Conservation (phyloP, 1,139 yeast genomes). For the Wickerhamomyces sp. region DNA sequence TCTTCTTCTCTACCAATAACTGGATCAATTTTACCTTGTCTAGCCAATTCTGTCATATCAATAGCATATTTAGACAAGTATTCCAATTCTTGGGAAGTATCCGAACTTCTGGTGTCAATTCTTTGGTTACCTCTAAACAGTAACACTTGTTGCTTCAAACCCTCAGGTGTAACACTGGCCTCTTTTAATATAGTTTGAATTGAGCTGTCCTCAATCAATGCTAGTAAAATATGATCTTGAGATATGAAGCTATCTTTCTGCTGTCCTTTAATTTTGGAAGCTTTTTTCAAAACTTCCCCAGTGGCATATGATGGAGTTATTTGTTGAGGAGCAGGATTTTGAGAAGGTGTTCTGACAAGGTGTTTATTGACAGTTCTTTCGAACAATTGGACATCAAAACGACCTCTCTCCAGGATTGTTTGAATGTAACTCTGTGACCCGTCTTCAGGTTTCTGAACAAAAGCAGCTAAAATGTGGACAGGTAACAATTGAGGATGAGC, state of each 20-base stretch:
- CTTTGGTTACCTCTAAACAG: conserved; percentile 86
- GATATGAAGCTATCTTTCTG: conserved; percentile 92
- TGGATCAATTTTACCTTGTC: conserved; percentile 94
- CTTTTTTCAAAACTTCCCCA: conserved; percentile 65
- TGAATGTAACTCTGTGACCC: conserved; percentile 62
- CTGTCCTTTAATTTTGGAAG: conserved; percentile 70
- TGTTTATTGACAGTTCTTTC: conserved; percentile 78
- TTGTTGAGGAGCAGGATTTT: conserved; percentile 80
- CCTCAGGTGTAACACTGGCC: conserved; percentile 60
- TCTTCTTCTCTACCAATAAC: conserved; percentile 99
- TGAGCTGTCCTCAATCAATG: conserved; percentile 73
- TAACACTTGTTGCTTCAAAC: conserved; percentile 75
- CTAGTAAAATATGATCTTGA: conserved; percentile 88
- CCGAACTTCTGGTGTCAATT: conserved; percentile 93
- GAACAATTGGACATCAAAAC: conserved; percentile 81
- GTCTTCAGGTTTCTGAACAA: conserved; percentile 74
- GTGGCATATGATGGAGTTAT: conserved; percentile 64
- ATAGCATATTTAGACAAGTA: conserved; percentile 85
- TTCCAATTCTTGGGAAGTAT: conserved; percentile 79
- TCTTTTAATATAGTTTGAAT: conserved; percentile 75
- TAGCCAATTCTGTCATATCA: conserved; percentile 89
- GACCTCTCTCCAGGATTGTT: conserved; percentile 80
- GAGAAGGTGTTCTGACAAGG: conserved; percentile 81
- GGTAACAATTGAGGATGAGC: conserved; percentile 82
- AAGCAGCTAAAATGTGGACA: conserved; percentile 85